Evolutionary conservation across 2,329 filamentous ascomycete species (phyloP).

Genomic region (Penicillium italicum): DNA sequence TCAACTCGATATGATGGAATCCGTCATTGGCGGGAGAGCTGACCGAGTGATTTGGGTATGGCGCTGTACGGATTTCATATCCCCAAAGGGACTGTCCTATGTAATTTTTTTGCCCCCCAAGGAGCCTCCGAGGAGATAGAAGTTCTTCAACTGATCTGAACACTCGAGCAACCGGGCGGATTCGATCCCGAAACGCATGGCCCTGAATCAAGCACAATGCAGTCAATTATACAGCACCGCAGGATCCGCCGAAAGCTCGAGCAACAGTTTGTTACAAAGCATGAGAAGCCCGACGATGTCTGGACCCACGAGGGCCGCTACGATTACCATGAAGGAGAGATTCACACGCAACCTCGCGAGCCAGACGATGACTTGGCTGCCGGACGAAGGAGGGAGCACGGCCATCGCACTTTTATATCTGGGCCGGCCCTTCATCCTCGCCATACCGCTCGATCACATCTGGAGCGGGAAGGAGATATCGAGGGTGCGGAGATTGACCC

Average conservation of each 20-base stretch:
- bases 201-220: constrained; percentile 9
- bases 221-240: constrained; percentile 12
- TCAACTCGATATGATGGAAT: not conserved
- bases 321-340: constrained; percentile 8
- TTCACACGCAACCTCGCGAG: not conserved
- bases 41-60: constrained; percentile 4
- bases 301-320: constrained; percentile 18
- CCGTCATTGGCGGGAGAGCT: constrained; percentile 10
- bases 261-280: constrained; percentile 20
- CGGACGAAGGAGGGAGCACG: constrained; percentile 2
- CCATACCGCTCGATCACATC: not conserved
- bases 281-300: constrained; percentile 11
- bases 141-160: not conserved
- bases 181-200: not conserved
- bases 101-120: constrained; percentile 7
- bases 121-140: not conserved
- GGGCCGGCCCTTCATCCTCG: constrained; percentile 5
- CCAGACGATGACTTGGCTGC: not conserved
- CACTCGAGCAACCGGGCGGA: not conserved
- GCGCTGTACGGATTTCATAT: constrained; percentile 2
- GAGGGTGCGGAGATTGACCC: constrained; percentile 15
- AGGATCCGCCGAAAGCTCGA: constrained; percentile 18
- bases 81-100: constrained; percentile 3
- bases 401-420: constrained; percentile 2
- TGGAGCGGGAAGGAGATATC: constrained; percentile 5